Evolutionary conservation across 202 grass and related monocot genomes (phyloP).

Genomic region (Setaria italica): DNA sequence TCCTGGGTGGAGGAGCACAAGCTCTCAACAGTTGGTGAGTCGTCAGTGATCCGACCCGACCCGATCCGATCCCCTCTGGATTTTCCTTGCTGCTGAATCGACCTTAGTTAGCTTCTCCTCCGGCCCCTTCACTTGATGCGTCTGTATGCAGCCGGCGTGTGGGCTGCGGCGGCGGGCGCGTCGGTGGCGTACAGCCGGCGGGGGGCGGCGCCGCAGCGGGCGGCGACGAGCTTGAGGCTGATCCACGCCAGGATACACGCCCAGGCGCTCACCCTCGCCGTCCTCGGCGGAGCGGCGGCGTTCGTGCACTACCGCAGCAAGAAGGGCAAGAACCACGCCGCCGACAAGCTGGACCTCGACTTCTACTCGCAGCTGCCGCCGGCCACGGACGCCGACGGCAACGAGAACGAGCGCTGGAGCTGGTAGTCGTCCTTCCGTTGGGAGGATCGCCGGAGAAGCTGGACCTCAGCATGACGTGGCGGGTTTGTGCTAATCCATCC

Average conservation of each 20-base stretch:
- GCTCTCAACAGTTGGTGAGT: conserved; percentile 71
- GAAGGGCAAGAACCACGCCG: no score
- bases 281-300: conserved; percentile 63
- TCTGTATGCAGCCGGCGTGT: conserved; percentile 35
- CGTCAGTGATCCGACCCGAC: neutral
- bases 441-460: neutral
- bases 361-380: conserved; percentile 41
- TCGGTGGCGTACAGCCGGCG: conserved; percentile 59
- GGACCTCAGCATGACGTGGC: neutral
- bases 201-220: conserved; percentile 37
- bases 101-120: no score
- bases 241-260: conserved; percentile 55
- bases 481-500: neutral
- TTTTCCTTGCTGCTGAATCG: no score
- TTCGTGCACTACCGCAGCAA: conserved; percentile 51
- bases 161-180: conserved; percentile 57
- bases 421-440: conserved; percentile 27
- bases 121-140: no score
- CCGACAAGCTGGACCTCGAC: conserved; percentile 19
- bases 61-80: no score
- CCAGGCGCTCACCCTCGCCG: conserved; percentile 47
- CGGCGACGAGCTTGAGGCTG: conserved; percentile 42
- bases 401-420: conserved; percentile 58
- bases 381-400: conserved; percentile 45
- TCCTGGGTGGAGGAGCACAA: conserved; percentile 86